phyloP scores from a whole-genome alignment of 2,329 filamentous ascomycete genomes.

The Hymenoscyphus fructigenus region DNA sequence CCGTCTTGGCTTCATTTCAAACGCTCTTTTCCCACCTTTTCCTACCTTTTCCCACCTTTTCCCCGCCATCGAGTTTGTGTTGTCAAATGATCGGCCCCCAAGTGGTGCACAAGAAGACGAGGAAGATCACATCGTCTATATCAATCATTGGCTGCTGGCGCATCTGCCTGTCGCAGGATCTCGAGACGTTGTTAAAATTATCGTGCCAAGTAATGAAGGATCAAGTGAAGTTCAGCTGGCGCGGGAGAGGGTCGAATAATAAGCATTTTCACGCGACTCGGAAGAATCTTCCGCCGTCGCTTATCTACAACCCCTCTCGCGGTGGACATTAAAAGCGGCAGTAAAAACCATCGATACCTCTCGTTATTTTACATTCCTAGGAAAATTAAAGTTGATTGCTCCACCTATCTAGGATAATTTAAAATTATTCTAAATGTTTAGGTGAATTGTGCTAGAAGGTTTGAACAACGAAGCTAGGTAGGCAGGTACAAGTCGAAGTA shows the following conservation, averaged over 20 bases:
- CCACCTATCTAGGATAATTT: too few species aligned
- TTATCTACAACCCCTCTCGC: not conserved
- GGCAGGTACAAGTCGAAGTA: too few species aligned
- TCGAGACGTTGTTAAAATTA: not conserved
- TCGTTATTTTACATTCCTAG: too few species aligned
- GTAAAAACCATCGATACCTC: too few species aligned
- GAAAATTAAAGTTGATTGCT: too few species aligned
- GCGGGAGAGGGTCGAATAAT: not conserved
- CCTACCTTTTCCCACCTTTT: not conserved
- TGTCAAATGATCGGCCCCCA: not conserved
- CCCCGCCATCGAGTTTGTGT: not conserved
- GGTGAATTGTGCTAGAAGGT: too few species aligned
- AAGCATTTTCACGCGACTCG: not conserved
- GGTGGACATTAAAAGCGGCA: too few species aligned
- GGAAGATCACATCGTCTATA: not conserved
- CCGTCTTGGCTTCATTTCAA: not conserved
- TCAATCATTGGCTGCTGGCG: not conserved
- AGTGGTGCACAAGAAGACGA: not conserved
- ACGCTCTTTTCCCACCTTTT: not conserved
- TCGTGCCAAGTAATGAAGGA: constrained; percentile 1
- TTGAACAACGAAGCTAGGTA: too few species aligned
- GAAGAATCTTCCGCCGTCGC: not conserved
- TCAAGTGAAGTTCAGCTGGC: not conserved
- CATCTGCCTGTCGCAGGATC: constrained; percentile 1
- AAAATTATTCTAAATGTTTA: too few species aligned